Base-by-base conservation (phyloP, 176 grass and related monocot genomes). In the Poa annua region DNA sequence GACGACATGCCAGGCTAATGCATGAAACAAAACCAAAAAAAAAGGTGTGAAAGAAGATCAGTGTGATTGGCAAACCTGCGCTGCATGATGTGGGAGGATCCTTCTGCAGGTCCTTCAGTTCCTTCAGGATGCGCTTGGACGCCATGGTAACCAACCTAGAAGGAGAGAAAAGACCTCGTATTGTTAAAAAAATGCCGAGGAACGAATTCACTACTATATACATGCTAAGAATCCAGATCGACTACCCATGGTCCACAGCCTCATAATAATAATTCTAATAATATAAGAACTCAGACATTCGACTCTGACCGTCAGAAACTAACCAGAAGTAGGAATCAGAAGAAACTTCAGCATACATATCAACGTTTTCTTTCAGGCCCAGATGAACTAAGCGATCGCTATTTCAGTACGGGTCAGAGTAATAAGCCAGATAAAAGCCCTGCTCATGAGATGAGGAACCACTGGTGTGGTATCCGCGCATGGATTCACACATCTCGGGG, bases 81-180 rank as follows among this genome's bases (percentile, higher is more conserved):
- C 88, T 90, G 75, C 88, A 90, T 90, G 88, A 90, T 75, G 88
- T 90, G 21, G 88, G 88, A 21, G 88, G 88, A 20, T 90, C 88
- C 74, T 86, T 90, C 88, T 90, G 88, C 88, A 90, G 80, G 68
- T 90, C 88, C 80, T 90, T 90, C 21, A 90, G 59, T 13, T 90
- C 88, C 80, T 90, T 90, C 34, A 90, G 88, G 60, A 90, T 90
- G 39, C 88, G 88, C 50, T 90, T 90, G 5, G 88, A 90, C 44
- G 88, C 88, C 88, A 90, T 90, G 41, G 60, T 65, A 39, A 80
- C 52, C 67, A 49, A 73, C 70, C 70, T 73, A 49, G 1, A 73
- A 73, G 44, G 22, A 29, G 21, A 21, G 8, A 72, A 24, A 16
- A 48, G 6, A 14, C 26, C n/a, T 42, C 12, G 3, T 6, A 12